Percentiles rank a stretch among this genome's conserved stretches.
Conservation (phyloP, 768 basidiomycete species). For the Boletus rubescentipes region DNA sequence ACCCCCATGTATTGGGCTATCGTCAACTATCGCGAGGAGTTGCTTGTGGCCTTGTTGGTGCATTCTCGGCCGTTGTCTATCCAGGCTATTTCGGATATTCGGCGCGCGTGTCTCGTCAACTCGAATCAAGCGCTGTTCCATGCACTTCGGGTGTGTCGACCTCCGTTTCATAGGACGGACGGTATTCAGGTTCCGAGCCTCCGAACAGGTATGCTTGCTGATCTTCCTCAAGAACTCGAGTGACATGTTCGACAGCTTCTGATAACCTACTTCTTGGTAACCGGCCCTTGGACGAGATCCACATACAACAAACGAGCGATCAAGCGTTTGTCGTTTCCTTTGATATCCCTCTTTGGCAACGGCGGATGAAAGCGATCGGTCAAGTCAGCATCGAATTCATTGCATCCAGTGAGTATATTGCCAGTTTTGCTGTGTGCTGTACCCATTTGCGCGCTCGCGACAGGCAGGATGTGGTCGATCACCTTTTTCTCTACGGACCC, state of each 20-base stretch:
- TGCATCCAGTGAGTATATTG: constrained; percentile 32
- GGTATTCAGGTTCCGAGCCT: constrained; percentile 17
- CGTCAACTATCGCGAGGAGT: constrained; percentile 34
- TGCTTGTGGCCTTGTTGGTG: constrained; percentile 52
- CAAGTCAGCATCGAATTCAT: constrained; percentile 66
- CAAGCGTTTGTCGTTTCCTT: constrained; percentile 55
- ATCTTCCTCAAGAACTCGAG: not conserved
- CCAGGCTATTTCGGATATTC: constrained; percentile 56
- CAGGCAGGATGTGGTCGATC: constrained; percentile 28
- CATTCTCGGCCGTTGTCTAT: constrained; percentile 44
- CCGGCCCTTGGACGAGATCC: constrained; percentile 52
- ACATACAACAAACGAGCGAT: constrained; percentile 45
- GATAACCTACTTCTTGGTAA: constrained; percentile 44
- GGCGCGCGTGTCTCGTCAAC: constrained; percentile 56
- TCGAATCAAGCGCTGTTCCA: constrained; percentile 32
- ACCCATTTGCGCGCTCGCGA: not conserved
- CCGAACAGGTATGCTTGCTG: constrained; percentile 11
- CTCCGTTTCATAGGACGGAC: constrained; percentile 24
- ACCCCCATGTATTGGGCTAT: constrained; percentile 34
- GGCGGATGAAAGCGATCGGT: constrained; percentile 64
- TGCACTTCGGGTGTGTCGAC: constrained; percentile 20
- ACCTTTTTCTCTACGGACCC: constrained; percentile 19
- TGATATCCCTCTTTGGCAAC: constrained; percentile 59
- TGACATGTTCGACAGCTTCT: constrained; percentile 24
- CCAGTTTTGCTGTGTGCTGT: not conserved